These are phyloP conservation scores for Saccharum spontaneum DNA, from an alignment of 176 grass and related monocot genomes.

Conservation along the genomic window DNA sequence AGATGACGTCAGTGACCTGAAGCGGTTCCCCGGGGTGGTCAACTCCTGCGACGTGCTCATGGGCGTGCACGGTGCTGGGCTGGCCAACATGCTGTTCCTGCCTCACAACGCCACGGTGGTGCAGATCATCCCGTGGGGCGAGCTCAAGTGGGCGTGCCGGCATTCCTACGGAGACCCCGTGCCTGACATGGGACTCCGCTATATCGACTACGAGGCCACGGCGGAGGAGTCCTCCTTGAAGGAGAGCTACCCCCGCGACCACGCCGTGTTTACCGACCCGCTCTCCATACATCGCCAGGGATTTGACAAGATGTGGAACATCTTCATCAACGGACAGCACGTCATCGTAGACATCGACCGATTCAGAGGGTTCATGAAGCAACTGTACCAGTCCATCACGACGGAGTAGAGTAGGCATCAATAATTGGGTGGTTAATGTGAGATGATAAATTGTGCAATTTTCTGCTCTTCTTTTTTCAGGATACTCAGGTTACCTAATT, in stretches of 20 bases:
- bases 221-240: conserved; percentile 53
- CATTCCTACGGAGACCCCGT: conserved; percentile 40
- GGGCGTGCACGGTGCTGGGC: conserved; percentile 74
- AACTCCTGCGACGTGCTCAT: conserved; percentile 70
- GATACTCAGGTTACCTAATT: too few species aligned
- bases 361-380: conserved; percentile 36
- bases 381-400: conserved; percentile 36
- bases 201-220: conserved; percentile 55
- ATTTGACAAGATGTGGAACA: conserved; percentile 13
- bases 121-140: conserved; percentile 68
- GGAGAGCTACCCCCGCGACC: conserved; percentile 47
- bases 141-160: conserved; percentile 39
- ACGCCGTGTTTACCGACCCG: conserved; percentile 55
- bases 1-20: neutral
- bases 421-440: too few species aligned
- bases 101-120: conserved; percentile 51
- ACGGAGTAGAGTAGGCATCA: neutral
- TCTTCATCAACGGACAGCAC: conserved; percentile 55
- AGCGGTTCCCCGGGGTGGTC: neutral
- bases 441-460: too few species aligned
- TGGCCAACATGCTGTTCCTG: conserved; percentile 79
- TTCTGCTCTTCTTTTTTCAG: too few species aligned
- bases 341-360: conserved; percentile 53
- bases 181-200: conserved; percentile 52
- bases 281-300: conserved; percentile 47